Conservation (phyloP, 2,329 filamentous ascomycete species). For the Cordyceps pruinosa region DNA sequence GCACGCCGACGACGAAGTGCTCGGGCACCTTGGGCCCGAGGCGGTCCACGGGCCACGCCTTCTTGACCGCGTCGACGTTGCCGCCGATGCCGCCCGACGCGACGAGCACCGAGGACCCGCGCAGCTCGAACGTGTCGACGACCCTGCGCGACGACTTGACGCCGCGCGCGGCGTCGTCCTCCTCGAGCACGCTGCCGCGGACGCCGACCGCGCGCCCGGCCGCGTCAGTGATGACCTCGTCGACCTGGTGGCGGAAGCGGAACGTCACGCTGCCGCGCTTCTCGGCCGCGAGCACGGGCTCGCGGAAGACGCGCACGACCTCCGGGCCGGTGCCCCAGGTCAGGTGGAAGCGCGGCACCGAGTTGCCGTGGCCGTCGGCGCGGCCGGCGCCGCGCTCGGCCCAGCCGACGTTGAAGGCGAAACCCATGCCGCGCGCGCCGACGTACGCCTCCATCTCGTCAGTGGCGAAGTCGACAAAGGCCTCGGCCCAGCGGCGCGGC, state of each 20-base stretch:
- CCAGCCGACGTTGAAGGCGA: slow-evolving; percentile 51
- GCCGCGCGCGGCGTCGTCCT: slow-evolving; percentile 44
- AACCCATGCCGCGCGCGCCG: slow-evolving; percentile 44
- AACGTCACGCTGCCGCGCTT: slow-evolving; percentile 48
- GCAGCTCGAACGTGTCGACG: slow-evolving; percentile 46
- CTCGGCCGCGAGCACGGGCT: slow-evolving; percentile 47
- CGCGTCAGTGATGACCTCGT: slow-evolving; percentile 48
- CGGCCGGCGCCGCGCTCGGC: slow-evolving; percentile 52
- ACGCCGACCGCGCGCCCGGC: slow-evolving; percentile 46
- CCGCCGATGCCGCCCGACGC: slow-evolving; percentile 55
- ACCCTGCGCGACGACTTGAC: slow-evolving; percentile 42
- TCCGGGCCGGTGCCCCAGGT: slow-evolving; percentile 57
- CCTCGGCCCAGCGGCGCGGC: slow-evolving; percentile 56
- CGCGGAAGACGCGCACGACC: slow-evolving; percentile 49
- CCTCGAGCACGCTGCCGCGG: slow-evolving; percentile 44
- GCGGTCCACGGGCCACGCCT: slow-evolving; percentile 50
- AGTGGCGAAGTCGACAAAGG: slow-evolving; percentile 55
- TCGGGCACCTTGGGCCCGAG: slow-evolving; percentile 50
- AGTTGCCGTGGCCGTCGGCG: slow-evolving; percentile 54
- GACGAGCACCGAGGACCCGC: slow-evolving; percentile 46
- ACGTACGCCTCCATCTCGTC: slow-evolving; percentile 54
- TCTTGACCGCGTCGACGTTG: slow-evolving; percentile 53
- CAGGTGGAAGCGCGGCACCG: slow-evolving; percentile 56
- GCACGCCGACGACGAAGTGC: slow-evolving; percentile 53
- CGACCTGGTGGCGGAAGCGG: slow-evolving; percentile 49